Conservation (phyloP, 495 filamentous ascomycete species). For the Staphylotrichum tortipilum region DNA sequence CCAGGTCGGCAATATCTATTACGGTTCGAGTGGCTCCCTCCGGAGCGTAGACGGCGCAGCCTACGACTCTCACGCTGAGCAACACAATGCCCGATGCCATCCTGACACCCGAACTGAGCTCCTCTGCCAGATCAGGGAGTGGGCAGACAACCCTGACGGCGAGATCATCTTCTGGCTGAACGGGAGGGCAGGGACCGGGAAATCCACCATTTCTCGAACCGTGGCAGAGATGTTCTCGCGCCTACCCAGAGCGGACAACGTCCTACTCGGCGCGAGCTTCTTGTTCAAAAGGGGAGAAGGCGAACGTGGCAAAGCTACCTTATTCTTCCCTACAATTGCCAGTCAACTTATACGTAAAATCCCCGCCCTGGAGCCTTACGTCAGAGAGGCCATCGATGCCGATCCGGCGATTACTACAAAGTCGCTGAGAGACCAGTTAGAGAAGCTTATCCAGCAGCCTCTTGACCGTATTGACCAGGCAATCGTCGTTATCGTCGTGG, state of each 20-base stretch:
- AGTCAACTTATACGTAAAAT: constrained; percentile 28
- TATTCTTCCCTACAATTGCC: constrained; percentile 39
- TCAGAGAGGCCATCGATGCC: constrained; percentile 30
- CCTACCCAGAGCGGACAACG: too few species aligned
- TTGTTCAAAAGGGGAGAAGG: constrained; percentile 44
- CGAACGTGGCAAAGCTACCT: constrained; percentile 31
- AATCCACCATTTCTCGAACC: constrained; percentile 37
- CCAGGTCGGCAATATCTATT: too few species aligned
- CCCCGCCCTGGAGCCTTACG: constrained; percentile 15
- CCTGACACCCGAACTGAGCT: constrained; percentile 22
- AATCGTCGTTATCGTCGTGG: constrained; percentile 22
- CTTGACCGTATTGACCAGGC: constrained; percentile 11
- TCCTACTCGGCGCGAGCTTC: constrained; percentile 32
- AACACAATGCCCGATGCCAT: constrained; percentile 21
- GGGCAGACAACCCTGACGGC: constrained; percentile 7
- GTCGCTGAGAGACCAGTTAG: constrained; percentile 37
- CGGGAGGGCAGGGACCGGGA: constrained; percentile 39
- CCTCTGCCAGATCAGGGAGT: constrained; percentile 14
- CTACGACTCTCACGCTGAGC: constrained; percentile 23
- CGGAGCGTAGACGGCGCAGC: constrained; percentile 13
- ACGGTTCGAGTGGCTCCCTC: too few species aligned
- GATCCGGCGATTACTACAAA: constrained; percentile 33
- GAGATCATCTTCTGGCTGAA: constrained; percentile 35
- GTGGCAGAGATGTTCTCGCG: constrained; percentile 24
- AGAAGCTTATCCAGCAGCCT: constrained; percentile 39